A percentile compares a stretch with the other conserved stretches of the same genome.
phyloP scores from a whole-genome alignment of 257 asterid species.

The Nicotiana attenuata region DNA sequence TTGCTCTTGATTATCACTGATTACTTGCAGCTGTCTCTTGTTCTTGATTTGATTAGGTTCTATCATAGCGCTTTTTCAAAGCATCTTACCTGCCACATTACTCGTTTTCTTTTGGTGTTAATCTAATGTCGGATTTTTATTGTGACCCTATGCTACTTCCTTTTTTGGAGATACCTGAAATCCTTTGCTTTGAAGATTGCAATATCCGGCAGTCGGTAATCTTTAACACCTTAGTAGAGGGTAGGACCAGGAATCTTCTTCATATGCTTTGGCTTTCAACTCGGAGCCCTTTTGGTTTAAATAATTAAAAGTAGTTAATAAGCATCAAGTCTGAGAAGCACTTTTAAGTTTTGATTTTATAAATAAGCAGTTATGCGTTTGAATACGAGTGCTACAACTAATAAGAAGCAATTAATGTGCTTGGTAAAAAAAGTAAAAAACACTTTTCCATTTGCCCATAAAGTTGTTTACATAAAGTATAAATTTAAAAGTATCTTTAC shows the following conservation, averaged over 20 bases:
- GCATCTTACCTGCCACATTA: not conserved
- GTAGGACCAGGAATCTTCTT: not conserved
- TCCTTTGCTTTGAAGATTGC: not conserved
- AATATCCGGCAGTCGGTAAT: not conserved
- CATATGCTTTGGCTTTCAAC: not conserved
- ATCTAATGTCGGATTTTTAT: not conserved
- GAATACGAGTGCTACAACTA: not conserved
- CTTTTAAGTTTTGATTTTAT: not conserved
- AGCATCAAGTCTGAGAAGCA: not conserved
- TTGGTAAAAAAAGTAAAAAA: not conserved
- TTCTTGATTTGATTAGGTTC: slow-evolving; percentile 2
- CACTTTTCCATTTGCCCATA: not conserved
- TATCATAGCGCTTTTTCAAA: not conserved
- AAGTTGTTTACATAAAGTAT: not conserved
- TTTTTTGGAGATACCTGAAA: not conserved
- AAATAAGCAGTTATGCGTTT: not conserved
- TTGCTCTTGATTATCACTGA: not conserved
- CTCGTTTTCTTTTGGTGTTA: not conserved
- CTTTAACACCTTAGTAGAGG: not conserved
- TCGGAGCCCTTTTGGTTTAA: not conserved
- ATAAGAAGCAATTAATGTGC: not conserved
- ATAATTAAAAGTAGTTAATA: not conserved
- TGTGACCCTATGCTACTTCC: not conserved
- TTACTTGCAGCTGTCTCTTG: not conserved
- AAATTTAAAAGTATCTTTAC: not conserved